Conservation (phyloP, 2,329 filamentous ascomycete genomes). For the Claviceps paspali region DNA sequence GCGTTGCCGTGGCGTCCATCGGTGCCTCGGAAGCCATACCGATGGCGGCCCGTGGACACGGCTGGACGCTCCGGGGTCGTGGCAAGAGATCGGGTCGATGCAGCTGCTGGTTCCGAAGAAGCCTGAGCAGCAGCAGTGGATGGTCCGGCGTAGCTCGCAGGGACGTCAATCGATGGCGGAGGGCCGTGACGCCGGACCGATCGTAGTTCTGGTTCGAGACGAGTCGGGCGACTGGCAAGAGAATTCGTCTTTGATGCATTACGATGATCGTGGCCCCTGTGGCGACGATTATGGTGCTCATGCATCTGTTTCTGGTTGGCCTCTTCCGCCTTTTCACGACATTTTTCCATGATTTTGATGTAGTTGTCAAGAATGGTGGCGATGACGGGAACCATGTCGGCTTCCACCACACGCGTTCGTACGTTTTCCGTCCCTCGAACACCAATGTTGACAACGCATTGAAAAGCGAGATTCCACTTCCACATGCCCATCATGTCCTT, state of each 20-base stretch:
- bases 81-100: conserved; percentile 6
- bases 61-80: conserved; percentile 9
- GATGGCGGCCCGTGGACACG: conserved; percentile 25
- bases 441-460: conserved; percentile 97
- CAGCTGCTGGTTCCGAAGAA: conserved; percentile 11
- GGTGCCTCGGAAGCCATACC: conserved; percentile 33
- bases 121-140: conserved; percentile 16
- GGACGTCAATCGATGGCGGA: conserved; percentile 52
- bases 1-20: conserved; percentile 35
- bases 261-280: conserved; percentile 34
- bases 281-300: conserved; percentile 33
- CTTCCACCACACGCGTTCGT: conserved; percentile 87
- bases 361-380: conserved; percentile 98
- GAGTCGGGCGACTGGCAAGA: conserved; percentile 36
- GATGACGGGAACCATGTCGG: conserved; percentile 97
- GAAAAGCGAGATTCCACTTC: conserved; percentile 99
- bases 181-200: conserved; percentile 62
- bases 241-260: conserved; percentile 33
- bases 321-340: conserved; percentile 73
- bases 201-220: conserved; percentile 43
- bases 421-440: conserved; percentile 91
- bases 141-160: conserved; percentile 25
- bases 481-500: conserved; percentile 99
- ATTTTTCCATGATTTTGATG: conserved; percentile 88
- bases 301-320: conserved; percentile 54